Conservation (phyloP, 306 rosid species). For the Nissolia schottii region DNA sequence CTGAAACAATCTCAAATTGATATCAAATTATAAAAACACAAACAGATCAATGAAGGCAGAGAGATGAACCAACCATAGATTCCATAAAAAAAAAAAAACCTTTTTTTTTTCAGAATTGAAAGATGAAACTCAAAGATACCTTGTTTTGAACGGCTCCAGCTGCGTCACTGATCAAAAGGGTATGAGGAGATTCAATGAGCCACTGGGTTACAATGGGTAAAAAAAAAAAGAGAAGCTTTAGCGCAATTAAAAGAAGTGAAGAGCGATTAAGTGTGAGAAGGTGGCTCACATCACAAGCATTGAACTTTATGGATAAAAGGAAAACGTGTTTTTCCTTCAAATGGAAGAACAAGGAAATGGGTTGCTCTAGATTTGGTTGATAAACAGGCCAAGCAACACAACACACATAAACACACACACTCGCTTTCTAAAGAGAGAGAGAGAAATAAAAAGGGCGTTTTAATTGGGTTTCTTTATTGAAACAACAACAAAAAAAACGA, state of each 20-base stretch:
- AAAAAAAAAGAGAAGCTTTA: background rate
- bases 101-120: background rate
- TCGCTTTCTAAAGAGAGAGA: background rate
- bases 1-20: slow-evolving; percentile 15
- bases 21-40: slow-evolving; percentile 12
- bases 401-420: background rate
- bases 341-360: slow-evolving; percentile 42
- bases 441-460: slow-evolving; percentile 11
- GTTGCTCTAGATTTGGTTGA: slow-evolving; percentile 50
- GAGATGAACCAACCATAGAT: background rate
- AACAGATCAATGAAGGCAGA: slow-evolving; percentile 34
- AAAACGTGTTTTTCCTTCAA: slow-evolving; percentile 21
- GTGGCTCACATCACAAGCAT: background rate
- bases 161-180: slow-evolving; percentile 37
- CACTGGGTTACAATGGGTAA: slow-evolving; percentile 13
- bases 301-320: background rate
- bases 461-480: slow-evolving; percentile 32
- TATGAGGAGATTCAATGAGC: slow-evolving; percentile 34
- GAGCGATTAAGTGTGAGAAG: background rate
- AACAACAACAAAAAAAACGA: slow-evolving; percentile 45
- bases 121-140: slow-evolving; percentile 31
- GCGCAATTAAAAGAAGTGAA: background rate
- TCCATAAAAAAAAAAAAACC: background rate
- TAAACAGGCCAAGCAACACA: slow-evolving; percentile 31
- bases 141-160: slow-evolving; percentile 20